Conservation (phyloP, 108 stramenopile species). For the Cyclotella baltica region DNA sequence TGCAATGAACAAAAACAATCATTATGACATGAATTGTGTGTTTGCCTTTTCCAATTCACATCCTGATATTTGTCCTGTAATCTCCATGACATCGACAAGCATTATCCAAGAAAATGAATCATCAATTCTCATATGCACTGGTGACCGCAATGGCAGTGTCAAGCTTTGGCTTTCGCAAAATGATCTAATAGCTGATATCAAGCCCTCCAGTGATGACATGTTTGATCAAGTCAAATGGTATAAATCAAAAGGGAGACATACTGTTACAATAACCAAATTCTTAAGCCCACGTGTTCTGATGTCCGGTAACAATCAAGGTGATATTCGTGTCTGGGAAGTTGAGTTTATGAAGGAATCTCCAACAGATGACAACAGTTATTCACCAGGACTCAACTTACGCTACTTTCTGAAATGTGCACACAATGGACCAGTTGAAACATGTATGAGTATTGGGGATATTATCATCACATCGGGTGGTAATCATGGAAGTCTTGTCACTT, state of each 20-base stretch:
- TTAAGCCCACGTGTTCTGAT: neutral
- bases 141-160: constrained; percentile 4
- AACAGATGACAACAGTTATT: neutral
- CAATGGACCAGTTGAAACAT: neutral
- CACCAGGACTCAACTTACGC: neutral
- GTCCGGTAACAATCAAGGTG: neutral
- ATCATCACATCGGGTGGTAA: neutral
- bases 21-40: neutral
- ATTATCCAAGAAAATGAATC: neutral
- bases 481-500: neutral
- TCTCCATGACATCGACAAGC: neutral
- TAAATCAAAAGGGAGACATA: constrained; percentile 7
- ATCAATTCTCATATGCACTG: constrained; percentile 13
- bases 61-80: neutral
- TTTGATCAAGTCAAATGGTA: constrained; percentile 1
- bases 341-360: neutral
- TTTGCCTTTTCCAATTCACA: neutral
- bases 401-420: neutral
- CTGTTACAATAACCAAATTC: neutral
- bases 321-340: constrained; percentile 10
- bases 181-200: neutral
- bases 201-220: neutral
- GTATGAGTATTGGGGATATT: neutral
- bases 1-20: neutral
- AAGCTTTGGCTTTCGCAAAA: neutral